Conservation (phyloP, 1,284 basidiomycete genomes). For the Trametes hirsuta region DNA sequence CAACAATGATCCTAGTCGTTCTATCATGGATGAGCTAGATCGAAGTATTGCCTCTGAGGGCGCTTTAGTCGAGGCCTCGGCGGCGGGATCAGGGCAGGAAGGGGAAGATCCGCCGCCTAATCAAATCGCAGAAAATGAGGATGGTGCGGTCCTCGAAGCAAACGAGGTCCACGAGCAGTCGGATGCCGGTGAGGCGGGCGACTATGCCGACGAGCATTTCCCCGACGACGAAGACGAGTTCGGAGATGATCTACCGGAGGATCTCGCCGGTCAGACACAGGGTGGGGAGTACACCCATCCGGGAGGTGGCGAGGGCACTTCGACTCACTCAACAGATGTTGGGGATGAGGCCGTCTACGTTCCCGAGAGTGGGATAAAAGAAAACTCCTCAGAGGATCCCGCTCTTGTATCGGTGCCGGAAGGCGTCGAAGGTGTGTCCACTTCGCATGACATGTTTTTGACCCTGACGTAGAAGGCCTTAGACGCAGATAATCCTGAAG, state of each 20-base stretch:
- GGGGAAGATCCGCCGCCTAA: background rate
- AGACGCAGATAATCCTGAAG: background rate
- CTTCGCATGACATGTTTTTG: too few species aligned
- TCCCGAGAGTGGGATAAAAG: background rate
- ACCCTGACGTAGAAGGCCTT: background rate
- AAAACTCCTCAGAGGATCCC: background rate
- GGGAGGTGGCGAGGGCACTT: constrained; percentile 5
- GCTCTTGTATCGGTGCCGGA: background rate
- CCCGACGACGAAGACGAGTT: constrained; percentile 37
- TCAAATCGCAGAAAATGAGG: background rate
- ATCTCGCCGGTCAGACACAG: constrained; percentile 18
- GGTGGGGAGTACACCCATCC: background rate
- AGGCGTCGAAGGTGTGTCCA: background rate
- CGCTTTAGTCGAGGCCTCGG: too few species aligned
- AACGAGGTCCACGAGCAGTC: constrained; percentile 33
- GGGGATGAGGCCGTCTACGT: constrained; percentile 2
- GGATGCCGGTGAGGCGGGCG: constrained; percentile 28
- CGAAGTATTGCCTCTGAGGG: too few species aligned
- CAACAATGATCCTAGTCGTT: too few species aligned
- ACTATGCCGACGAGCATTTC: constrained; percentile 30
- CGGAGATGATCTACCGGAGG: constrained; percentile 32
- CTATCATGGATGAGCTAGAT: too few species aligned
- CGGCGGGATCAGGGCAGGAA: background rate
- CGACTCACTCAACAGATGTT: constrained; percentile 3
- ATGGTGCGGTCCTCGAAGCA: constrained; percentile 31